Conservation (phyloP, 2,329 filamentous ascomycete genomes). For the Karstenula rhodostoma region DNA sequence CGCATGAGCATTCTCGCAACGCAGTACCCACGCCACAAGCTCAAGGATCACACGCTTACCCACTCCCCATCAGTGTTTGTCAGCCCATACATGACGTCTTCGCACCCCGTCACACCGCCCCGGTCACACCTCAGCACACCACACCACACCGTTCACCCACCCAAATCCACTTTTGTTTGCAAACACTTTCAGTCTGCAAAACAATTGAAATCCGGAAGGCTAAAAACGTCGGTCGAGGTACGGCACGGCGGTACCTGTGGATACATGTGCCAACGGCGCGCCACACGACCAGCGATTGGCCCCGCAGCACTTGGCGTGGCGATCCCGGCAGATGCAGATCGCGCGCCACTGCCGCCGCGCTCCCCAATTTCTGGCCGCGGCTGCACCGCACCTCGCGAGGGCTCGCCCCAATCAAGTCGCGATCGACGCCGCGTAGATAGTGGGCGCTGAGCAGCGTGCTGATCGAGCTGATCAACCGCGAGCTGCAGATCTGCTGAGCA, state of each 20-base stretch:
- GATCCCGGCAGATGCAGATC: constrained; percentile 1
- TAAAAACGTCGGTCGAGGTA: neutral
- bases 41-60: too few relatives aligned
- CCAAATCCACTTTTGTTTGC: neutral
- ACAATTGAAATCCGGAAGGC: neutral
- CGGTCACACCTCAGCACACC: neutral
- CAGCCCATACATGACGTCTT: too few relatives aligned
- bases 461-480: neutral
- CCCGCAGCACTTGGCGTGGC: constrained; percentile 5
- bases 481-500: neutral
- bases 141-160: neutral
- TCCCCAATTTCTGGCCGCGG: neutral
- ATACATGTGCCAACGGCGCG: neutral
- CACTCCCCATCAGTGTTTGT: too few relatives aligned
- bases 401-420: neutral
- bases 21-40: too few relatives aligned
- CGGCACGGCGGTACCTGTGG: neutral
- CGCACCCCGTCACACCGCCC: too few relatives aligned
- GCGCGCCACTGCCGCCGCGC: constrained; percentile 10
- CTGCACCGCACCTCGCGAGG: neutral
- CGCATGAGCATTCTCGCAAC: too few relatives aligned
- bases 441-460: neutral
- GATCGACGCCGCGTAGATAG: neutral
- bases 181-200: neutral
- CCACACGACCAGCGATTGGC: neutral